Base-by-base conservation (phyloP, 345 rosid species). In the Sapria himalayana region DNA sequence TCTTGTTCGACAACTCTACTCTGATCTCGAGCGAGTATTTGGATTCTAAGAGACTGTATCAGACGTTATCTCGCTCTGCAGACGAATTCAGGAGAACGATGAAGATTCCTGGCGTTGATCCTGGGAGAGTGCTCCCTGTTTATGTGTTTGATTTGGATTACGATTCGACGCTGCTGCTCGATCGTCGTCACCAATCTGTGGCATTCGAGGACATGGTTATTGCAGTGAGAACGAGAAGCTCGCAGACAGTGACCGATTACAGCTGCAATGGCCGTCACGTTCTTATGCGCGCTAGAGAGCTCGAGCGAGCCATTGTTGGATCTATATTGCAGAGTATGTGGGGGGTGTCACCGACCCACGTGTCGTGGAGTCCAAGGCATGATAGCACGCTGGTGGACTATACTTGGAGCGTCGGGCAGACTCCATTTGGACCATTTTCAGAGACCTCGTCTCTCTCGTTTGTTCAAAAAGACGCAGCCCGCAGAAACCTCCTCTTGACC, bases 401-500 rank as follows among this genome's bases (percentile, higher is more conserved):
- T 59, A 76, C 98, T 1, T 89, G 98, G 98, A 82, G 95, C 45
- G 63, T 89, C 4, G 98, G 98, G 37, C 82, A 89, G 49, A 89
- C 98, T 16, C 98, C 98, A 10, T 89, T 89, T 31, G 98, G 98
- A 25, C 98, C 98, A 3, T 89, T 91, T 61, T 91, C 95, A 1
- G 84, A 84, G 63, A 48, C 55, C 33, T 66, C 73, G 0, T 64
- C 98, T 9, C 58, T 89, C 34, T 76, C 95, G 1, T 89, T 89
- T 29, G 86, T 77, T 50, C 98, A 89, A 71, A 79, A 68, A 66
- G 99, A 91, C 52, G 93, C 99, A 27, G 92, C 92, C 15, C 63
- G 74, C 40, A 91, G 95, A 44, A 84, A 79, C 56, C 64, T 77
- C 16, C 64, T 91, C 9, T 45, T 91, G 63, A 79, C 93, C 1